phyloP scores from a whole-genome alignment of 345 rosid species.

The Bruguiera parviflora region DNA sequence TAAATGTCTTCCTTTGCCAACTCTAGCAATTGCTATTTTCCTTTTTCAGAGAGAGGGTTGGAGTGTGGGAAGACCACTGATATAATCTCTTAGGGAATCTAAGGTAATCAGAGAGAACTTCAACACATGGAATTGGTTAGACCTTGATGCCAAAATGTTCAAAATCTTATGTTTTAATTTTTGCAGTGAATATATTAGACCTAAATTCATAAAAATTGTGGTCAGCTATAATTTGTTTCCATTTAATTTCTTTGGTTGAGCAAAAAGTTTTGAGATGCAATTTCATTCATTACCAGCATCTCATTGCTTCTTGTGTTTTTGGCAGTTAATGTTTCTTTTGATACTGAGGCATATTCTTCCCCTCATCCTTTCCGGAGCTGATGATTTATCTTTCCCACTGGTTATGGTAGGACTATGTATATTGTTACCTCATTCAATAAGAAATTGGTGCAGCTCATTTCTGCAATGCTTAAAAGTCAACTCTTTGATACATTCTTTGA shows the following conservation, averaged over 20 bases:
- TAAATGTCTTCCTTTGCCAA: slow-evolving; percentile 22
- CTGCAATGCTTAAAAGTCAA: neutral
- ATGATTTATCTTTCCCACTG: slow-evolving; percentile 49
- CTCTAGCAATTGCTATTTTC: neutral
- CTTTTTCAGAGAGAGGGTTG: too few relatives aligned
- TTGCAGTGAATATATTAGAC: too few relatives aligned
- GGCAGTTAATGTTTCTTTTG: slow-evolving; percentile 83
- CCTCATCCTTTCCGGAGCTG: slow-evolving; percentile 38
- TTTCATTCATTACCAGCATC: neutral
- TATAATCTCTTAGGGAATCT: too few relatives aligned
- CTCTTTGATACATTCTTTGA: neutral
- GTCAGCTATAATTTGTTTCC: too few relatives aligned
- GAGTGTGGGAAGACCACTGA: too few relatives aligned
- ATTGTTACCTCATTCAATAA: neutral
- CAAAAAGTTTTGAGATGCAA: neutral
- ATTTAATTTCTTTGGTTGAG: too few relatives aligned
- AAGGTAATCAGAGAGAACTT: too few relatives aligned
- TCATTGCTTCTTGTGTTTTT: slow-evolving; percentile 18
- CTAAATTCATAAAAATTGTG: too few relatives aligned
- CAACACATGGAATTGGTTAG: too few relatives aligned
- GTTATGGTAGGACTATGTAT: slow-evolving; percentile 39
- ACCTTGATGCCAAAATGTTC: too few relatives aligned
- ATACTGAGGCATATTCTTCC: slow-evolving; percentile 75
- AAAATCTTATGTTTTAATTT: too few relatives aligned
- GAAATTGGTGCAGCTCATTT: slow-evolving; percentile 5